These are phyloP conservation scores for Ustilago cynodontis DNA, from an alignment of 1,284 basidiomycete species.

Conservation along the genomic window DNA sequence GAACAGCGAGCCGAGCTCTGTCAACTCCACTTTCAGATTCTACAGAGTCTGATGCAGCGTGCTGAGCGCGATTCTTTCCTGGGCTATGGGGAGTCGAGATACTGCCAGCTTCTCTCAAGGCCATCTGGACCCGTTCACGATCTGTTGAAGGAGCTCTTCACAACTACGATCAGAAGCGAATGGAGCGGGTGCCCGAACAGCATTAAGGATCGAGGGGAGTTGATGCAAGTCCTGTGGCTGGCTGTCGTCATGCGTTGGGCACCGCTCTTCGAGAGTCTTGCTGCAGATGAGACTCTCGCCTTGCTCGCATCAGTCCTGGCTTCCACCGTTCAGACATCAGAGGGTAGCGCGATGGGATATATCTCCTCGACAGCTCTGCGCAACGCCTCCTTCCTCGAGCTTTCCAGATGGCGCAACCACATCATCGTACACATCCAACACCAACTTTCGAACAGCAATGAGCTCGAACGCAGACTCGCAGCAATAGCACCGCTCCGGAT, in stretches of 20 bases:
- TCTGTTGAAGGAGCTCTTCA: slow-evolving; percentile 13
- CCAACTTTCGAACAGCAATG: slow-evolving; percentile 1
- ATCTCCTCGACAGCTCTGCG: slow-evolving; percentile 26
- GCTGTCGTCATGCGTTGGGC: slow-evolving; percentile 51
- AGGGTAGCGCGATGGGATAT: slow-evolving; percentile 13
- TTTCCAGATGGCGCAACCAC: slow-evolving; percentile 43
- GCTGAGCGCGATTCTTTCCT: slow-evolving; percentile 40
- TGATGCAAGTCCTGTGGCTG: slow-evolving; percentile 50
- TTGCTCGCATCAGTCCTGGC: slow-evolving; percentile 24
- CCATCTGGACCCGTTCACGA: slow-evolving; percentile 5
- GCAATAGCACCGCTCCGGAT: slow-evolving; percentile 23
- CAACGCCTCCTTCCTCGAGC: slow-evolving; percentile 56
- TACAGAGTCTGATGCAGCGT: slow-evolving; percentile 41
- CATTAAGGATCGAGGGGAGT: slow-evolving; percentile 5
- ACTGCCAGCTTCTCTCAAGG: slow-evolving; percentile 23
- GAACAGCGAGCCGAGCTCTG: neutral
- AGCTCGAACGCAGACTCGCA: slow-evolving; percentile 13
- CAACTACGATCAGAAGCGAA: neutral
- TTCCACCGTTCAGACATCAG: slow-evolving; percentile 5
- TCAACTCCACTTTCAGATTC: slow-evolving; percentile 32
- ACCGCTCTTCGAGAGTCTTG: slow-evolving; percentile 34
- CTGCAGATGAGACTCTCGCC: slow-evolving; percentile 8
- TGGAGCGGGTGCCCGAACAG: slow-evolving; percentile 28
- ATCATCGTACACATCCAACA: slow-evolving; percentile 19
- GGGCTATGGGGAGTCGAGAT: slow-evolving; percentile 15